Evolutionary conservation across 805 yeast species (phyloP), one percentile per base, ranked within the genome.

Genomic region (Lachancea lanzarotensis): DNA sequence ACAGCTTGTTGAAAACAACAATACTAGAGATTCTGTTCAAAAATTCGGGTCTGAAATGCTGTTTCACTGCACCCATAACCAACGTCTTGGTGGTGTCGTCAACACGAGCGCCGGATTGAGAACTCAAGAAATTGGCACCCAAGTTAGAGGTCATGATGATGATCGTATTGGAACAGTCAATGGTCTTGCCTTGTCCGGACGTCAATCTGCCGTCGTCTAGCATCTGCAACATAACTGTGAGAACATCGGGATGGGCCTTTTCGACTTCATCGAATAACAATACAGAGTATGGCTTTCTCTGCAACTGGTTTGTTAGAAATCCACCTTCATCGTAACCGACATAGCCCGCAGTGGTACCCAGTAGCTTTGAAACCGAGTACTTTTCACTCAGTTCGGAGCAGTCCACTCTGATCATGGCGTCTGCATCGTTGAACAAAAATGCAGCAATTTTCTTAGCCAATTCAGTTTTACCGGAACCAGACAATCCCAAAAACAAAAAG

Each of bases 271-370:
- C 98, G 60, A 93, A 93, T 50, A 93, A 73, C 34, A 93, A 75
- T n/a, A 93, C 98, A 5, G 97, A 87, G 69, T 93, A 93, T 45
- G 98, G 98, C 50, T 84, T 82, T 60, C 96, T 78, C 49, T 87
- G 76, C 45, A 93, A 74, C 52, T 93, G 95, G 58, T 93, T 95
- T 5, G 98, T 93, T 54, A 93, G 75, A 55, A 91, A 78, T 53
- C 98, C 98, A 65, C 98, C 98, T 66, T 93, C 96, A 63, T 90
- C 97, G 65, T 85, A 95, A 33, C 98, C 98, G 56, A 93, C 84
- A 57, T 85, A 84, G 57, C 98, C 98, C 1, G 98, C 96, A 2
- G 98, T 95, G 17, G 98, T 93, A 69, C 98, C 98, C 45, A 93
- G 74, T 49, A 93, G 78, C 64, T 93, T 93, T 8, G 97, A 87